These are phyloP conservation scores for Leucocoprinus birnbaumii DNA, from an alignment of 768 basidiomycete species.

Conservation along the genomic window DNA sequence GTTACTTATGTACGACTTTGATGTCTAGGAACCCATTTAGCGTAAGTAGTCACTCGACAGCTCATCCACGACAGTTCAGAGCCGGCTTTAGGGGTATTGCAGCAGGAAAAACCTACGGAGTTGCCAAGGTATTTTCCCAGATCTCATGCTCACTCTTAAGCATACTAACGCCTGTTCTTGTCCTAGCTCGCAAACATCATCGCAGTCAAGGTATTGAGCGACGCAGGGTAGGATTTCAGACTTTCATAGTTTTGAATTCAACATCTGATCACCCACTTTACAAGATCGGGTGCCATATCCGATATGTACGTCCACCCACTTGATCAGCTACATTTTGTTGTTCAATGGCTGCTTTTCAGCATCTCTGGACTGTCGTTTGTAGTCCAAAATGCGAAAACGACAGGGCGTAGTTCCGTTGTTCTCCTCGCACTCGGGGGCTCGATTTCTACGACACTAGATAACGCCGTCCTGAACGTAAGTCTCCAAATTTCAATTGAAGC, in stretches of 20 bases:
- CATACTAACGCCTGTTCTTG: not conserved
- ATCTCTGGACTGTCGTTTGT: not conserved
- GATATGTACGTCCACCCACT: not conserved
- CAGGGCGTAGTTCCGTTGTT: not conserved
- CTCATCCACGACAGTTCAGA: not conserved
- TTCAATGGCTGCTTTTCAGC: not conserved
- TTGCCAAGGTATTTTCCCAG: constrained; percentile 14
- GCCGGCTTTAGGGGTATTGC: constrained; percentile 10
- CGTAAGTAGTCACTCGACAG: not conserved
- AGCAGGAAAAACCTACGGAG: constrained; percentile 15
- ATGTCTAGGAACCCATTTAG: not conserved
- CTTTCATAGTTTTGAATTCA: not conserved
- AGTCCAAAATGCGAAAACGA: not conserved
- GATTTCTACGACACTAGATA: not conserved
- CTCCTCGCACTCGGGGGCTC: not conserved
- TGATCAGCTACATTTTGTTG: not conserved
- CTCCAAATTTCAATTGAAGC: no score
- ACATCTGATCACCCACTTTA: not conserved
- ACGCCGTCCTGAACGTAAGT: not conserved
- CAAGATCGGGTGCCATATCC: not conserved
- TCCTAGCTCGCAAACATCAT: constrained; percentile 25
- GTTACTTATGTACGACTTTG: not conserved
- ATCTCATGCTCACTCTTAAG: no score
- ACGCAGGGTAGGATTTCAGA: constrained; percentile 20
- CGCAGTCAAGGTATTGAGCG: constrained; percentile 37